Base-by-base conservation (phyloP, 2,329 filamentous ascomycete genomes). In the Pleoardoris graminearum region DNA sequence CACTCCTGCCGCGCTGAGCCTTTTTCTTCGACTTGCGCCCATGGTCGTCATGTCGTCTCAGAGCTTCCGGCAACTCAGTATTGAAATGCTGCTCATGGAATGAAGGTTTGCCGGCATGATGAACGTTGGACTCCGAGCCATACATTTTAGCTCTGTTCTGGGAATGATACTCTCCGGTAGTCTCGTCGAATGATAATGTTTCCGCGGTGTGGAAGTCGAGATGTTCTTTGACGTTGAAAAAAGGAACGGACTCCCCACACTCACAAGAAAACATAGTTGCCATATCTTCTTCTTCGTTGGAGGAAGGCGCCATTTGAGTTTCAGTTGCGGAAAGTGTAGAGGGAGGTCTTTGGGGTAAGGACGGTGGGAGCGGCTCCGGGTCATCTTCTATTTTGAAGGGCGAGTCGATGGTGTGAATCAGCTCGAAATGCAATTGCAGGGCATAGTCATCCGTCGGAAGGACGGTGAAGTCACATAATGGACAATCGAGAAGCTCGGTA, bases 161-260 rank as follows among this genome's bases (percentile, higher is more conserved):
- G 57, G 64, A 68, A 66, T 62, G 65, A 71, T 71, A 70, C 49
- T 67, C 58, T 59, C 63, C 55, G 19, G 65, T 67, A 53, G 59
- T 61, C 50, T 70, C 65, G 67, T 71, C 66, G 54, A 65, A 68
- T 54, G 69, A 72, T 69, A 74, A 66, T 60, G 71, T 65, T 50
- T 75, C 71, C 57, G 72, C 66, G 50, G 66, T 60, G 67, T 80
- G 77, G 29, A 77, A 68, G 49, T 77, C 71, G 47, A 79, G 66
- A 65, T 80, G 78, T 43, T 80, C 75, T 60, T 78, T 75, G 49
- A 76, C 70, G 43, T 77, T 76, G 19, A 59, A 55, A 21, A 77
- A 57, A 48, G 69, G 64, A 48, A 80, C 60, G 45, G 72, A 57
- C 56, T 80, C 76, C 50, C 72, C 72, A 65, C 77, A 79, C 43